Percentiles rank a stretch among this genome's conserved stretches.
These are phyloP conservation scores for Physcomitrium patens DNA, from an alignment of 225 moss, liverwort and hornwort species.

Conservation along the genomic window DNA sequence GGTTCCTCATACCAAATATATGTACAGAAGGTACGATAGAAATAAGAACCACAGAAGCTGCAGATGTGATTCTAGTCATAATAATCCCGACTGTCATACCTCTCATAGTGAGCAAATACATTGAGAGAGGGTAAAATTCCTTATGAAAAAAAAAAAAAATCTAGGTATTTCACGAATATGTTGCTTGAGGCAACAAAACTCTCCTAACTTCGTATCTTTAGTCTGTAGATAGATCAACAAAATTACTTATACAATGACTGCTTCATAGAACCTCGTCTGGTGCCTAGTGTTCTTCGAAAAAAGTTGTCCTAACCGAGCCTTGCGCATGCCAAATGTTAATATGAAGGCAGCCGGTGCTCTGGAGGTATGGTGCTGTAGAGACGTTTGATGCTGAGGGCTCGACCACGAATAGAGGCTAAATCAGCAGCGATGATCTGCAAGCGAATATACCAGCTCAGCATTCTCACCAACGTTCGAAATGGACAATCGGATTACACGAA, in stretches of 20 bases:
- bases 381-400: slow-evolving; percentile 59
- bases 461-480: not conserved
- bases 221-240: slow-evolving; percentile 42
- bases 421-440: slow-evolving; percentile 54
- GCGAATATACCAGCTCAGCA: slow-evolving; percentile 19
- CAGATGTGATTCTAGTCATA: too few relatives aligned
- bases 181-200: not conserved
- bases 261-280: slow-evolving; percentile 25
- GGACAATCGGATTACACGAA: too few relatives aligned
- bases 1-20: too few relatives aligned
- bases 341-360: slow-evolving; percentile 39
- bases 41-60: too few relatives aligned
- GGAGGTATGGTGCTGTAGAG: slow-evolving; percentile 58
- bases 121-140: too few relatives aligned
- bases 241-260: slow-evolving; percentile 53
- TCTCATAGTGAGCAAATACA: too few relatives aligned
- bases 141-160: not conserved
- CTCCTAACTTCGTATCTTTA: slow-evolving; percentile 22
- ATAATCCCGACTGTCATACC: too few relatives aligned
- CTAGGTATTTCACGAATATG: slow-evolving; percentile 43
- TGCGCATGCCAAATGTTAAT: slow-evolving; percentile 11
- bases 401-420: slow-evolving; percentile 56
- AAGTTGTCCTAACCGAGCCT: slow-evolving; percentile 14
- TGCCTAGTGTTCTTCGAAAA: slow-evolving; percentile 12
- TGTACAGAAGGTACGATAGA: too few relatives aligned